Conservation (phyloP, 164 flowering plant species). For the Vitis labrusca region DNA sequence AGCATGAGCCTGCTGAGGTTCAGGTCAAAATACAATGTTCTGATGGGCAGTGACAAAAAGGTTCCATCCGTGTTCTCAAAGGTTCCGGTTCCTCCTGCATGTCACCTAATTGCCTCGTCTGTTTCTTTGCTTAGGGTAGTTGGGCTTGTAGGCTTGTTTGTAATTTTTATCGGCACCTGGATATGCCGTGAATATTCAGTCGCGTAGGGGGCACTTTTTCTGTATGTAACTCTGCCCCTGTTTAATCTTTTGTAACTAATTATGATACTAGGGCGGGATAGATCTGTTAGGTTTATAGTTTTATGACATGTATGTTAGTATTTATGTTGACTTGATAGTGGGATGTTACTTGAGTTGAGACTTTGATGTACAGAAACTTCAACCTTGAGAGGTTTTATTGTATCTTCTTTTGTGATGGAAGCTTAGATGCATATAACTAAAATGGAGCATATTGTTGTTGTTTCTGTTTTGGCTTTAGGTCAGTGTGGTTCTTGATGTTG, state of each 20-base stretch:
- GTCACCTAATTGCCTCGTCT: constrained; percentile 5
- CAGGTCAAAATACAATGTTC: constrained; percentile 1
- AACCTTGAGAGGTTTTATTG: not conserved
- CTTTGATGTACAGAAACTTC: no score
- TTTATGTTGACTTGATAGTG: no score
- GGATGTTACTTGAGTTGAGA: no score
- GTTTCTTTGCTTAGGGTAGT: constrained; percentile 15
- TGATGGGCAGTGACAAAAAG: not conserved
- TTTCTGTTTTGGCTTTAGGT: no score
- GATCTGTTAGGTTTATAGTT: no score
- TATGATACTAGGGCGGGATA: no score
- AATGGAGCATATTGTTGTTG: not conserved
- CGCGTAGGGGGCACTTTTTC: not conserved
- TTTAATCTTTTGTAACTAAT: not conserved
- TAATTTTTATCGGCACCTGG: constrained; percentile 26
- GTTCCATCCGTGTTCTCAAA: constrained; percentile 6
- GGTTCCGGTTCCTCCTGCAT: not conserved
- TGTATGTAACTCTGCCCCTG: not conserved
- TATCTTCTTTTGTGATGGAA: not conserved
- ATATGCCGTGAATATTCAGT: constrained; percentile 10
- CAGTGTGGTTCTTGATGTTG: no score
- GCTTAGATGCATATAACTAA: not conserved
- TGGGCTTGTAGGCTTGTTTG: constrained; percentile 22
- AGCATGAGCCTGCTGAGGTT: not conserved
- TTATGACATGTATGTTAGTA: no score